Evolutionary conservation across 768 basidiomycete genomes (phyloP), one percentile per base, ranked within the genome.

Genomic region (Boletus vermiculosoides): DNA sequence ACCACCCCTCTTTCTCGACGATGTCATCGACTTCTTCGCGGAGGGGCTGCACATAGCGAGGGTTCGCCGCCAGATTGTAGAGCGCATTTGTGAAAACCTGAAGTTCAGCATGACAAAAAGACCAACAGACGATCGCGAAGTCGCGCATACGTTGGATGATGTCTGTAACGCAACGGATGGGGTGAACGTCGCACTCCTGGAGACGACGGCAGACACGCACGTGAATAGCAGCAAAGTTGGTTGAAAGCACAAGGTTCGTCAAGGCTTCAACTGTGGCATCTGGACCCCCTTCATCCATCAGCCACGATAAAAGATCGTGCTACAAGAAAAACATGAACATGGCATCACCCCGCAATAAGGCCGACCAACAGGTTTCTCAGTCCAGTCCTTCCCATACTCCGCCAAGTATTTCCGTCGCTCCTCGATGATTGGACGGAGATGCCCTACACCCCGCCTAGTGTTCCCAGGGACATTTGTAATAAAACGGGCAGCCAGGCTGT

Each of bases 21-120:
- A 52, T 48, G n/a, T 55, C 40, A 30, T 74, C 71, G 20, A 74
- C 64, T 55, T 79, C 78, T 45, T 73, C 66, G 12, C 2, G 77
- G 69, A 10, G 78, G 57, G 23, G 70, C 18, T n/a, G 67, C 15
- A 45, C 16, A 9, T 50, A 56, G 13, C 31, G 52, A 39, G 34
- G 33, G 52, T 54, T 54, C 9, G 52, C 28, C 8, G 28, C 46
- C 11, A 54, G 37, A 13, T 28, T 40, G n/a, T 36, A 47, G 11
- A 47, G 18, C 4, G n/a, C 33, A 11, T 22, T 18, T 12, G 23
- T 22, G 13, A 57, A 42, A 22, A 42, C 45, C 39, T 55, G 5
- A 13, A 1, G 11, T 54, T 6, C 2, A 42, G 13, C 4, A 6
- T 37, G 45, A 34, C 31, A 39, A 47, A 33, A 30, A 18, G 31